These are phyloP conservation scores for Austroboletus novae-zelandiae DNA, from an alignment of 1,284 basidiomycete genomes.

Conservation along the genomic window DNA sequence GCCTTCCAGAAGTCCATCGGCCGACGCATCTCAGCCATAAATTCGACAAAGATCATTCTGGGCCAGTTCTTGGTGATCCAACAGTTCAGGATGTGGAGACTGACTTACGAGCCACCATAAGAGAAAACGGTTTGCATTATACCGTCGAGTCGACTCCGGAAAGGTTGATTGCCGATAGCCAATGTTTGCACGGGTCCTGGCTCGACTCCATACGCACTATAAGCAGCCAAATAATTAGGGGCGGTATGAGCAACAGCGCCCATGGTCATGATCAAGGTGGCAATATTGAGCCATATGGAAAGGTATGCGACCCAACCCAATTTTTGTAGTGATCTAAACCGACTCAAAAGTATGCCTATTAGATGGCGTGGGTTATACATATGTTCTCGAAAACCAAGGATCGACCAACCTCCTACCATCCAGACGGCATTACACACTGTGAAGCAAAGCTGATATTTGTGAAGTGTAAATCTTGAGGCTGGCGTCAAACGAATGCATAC, in stretches of 20 bases:
- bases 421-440: conserved; percentile 56
- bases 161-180: conserved; percentile 41
- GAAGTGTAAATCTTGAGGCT: conserved; percentile 18
- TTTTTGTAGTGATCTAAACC: conserved; percentile 50
- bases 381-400: neutral
- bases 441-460: conserved; percentile 50
- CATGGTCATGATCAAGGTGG: conserved; percentile 57
- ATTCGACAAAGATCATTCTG: conserved; percentile 50
- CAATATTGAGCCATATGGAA: conserved; percentile 48
- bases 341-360: conserved; percentile 47
- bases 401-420: conserved; percentile 36
- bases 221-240: conserved; percentile 54
- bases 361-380: neutral
- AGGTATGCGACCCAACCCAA: conserved; percentile 51
- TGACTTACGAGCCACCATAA: conserved; percentile 51
- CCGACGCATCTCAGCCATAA: conserved; percentile 71
- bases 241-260: conserved; percentile 55
- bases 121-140: conserved; percentile 64
- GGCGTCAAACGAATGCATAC: conserved; percentile 22
- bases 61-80: neutral
- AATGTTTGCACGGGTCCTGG: conserved; percentile 40
- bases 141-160: conserved; percentile 51
- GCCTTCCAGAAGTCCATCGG: conserved; percentile 75
- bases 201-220: conserved; percentile 24
- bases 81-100: neutral